Percentiles rank a stretch among this genome's conserved stretches.
phyloP scores from a whole-genome alignment of 352 stramenopile species.

The Phytopythium oedochilum region DNA sequence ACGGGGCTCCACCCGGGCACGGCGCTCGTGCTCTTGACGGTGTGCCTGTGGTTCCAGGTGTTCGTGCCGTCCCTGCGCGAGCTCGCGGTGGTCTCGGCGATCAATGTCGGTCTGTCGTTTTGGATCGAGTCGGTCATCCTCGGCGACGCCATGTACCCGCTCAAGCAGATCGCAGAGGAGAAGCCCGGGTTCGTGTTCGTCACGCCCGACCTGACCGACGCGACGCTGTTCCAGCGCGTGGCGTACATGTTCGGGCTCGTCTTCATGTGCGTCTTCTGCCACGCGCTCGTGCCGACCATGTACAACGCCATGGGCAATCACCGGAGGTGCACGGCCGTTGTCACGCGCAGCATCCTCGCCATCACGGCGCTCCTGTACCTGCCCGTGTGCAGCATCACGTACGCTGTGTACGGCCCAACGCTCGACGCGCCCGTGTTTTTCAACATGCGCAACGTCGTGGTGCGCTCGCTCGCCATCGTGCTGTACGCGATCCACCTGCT shows the following conservation, averaged over 20 bases:
- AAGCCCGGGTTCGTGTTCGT: slow-evolving; percentile 60
- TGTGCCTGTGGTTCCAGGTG: slow-evolving; percentile 63
- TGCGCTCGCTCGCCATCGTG: slow-evolving; percentile 68
- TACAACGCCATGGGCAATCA: slow-evolving; percentile 72
- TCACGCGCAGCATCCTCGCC: slow-evolving; percentile 42
- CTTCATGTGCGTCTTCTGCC: slow-evolving; percentile 58
- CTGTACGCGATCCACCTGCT: slow-evolving; percentile 74
- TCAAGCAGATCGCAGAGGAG: slow-evolving; percentile 67
- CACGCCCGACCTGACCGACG: slow-evolving; percentile 51
- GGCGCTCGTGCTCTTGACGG: slow-evolving; percentile 43
- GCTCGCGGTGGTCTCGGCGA: slow-evolving; percentile 49
- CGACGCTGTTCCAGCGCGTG: slow-evolving; percentile 51
- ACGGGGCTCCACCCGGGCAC: slow-evolving; percentile 48
- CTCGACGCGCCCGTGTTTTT: slow-evolving; percentile 77
- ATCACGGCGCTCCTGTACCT: slow-evolving; percentile 57
- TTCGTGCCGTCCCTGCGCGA: slow-evolving; percentile 56
- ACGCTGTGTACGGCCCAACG: slow-evolving; percentile 70
- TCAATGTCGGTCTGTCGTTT: slow-evolving; percentile 76
- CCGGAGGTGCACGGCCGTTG: slow-evolving; percentile 42
- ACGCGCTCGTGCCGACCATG: slow-evolving; percentile 69
- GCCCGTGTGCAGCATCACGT: slow-evolving; percentile 72
- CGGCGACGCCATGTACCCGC: slow-evolving; percentile 76
- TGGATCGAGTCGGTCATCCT: slow-evolving; percentile 83
- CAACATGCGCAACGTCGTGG: slow-evolving; percentile 74
- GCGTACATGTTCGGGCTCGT: slow-evolving; percentile 72